These are phyloP conservation scores for Candida sp. DNA, from an alignment of 1,139 yeast species.

Conservation along the genomic window DNA sequence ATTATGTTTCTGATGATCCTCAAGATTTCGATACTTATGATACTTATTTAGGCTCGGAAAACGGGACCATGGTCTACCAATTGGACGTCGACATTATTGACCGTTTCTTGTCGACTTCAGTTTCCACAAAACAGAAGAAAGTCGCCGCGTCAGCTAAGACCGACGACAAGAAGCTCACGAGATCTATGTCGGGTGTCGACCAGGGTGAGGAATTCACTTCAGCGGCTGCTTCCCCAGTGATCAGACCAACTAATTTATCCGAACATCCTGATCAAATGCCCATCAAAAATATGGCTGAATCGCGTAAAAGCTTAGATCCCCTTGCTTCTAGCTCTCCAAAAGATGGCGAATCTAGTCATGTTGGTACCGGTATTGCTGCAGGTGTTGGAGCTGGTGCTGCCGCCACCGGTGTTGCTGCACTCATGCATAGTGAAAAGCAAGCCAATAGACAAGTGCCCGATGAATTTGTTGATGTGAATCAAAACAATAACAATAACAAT, in stretches of 20 bases:
- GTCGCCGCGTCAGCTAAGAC: slow-evolving; percentile 14
- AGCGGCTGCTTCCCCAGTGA: background rate
- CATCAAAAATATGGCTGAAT: slow-evolving; percentile 12
- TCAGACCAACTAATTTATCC: slow-evolving; percentile 3
- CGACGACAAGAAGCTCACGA: slow-evolving; percentile 28
- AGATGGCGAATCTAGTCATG: slow-evolving; percentile 1
- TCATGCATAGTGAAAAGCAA: slow-evolving; percentile 4
- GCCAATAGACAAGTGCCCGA: slow-evolving; percentile 13
- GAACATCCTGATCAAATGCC: slow-evolving; percentile 27
- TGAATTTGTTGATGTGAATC: slow-evolving; percentile 2
- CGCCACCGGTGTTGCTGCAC: slow-evolving; percentile 10
- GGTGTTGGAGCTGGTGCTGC: slow-evolving; percentile 10
- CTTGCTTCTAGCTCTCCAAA: slow-evolving; percentile 8
- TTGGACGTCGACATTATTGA: slow-evolving; percentile 48
- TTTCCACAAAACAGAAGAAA: slow-evolving; percentile 5
- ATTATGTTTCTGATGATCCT: slow-evolving; percentile 41
- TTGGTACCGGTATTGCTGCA: slow-evolving; percentile 5
- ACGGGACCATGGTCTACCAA: slow-evolving; percentile 60
- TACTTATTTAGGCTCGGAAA: slow-evolving; percentile 45
- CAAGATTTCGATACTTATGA: slow-evolving; percentile 45
- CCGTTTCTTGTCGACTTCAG: slow-evolving; percentile 21
- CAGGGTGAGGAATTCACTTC: background rate
- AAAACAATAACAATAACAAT: slow-evolving; percentile 6
- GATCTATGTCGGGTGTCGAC: slow-evolving; percentile 32
- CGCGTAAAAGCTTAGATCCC: slow-evolving; percentile 10